Conservation (phyloP, 305 asterid species). For the Fraxinus sp. region DNA sequence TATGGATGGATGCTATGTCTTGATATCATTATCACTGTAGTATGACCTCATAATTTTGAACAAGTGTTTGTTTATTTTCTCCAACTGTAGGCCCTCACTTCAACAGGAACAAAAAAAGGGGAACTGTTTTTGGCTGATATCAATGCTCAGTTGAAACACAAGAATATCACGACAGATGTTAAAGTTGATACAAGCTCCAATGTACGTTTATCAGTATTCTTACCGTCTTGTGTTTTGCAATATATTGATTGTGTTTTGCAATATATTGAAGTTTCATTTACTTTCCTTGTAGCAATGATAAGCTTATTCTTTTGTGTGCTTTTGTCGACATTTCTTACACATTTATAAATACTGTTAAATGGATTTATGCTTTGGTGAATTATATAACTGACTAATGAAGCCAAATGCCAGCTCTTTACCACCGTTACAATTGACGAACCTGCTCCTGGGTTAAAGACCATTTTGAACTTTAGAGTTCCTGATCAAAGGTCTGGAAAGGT, state of each 20-base stretch:
- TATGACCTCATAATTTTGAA: background rate
- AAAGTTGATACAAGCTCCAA: background rate
- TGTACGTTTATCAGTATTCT: background rate
- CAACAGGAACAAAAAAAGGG: background rate
- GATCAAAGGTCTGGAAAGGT: constrained; percentile 25
- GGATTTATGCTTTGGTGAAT: background rate
- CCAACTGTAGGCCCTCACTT: background rate
- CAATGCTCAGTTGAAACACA: background rate
- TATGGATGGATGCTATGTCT: background rate
- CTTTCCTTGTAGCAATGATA: background rate
- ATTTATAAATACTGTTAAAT: background rate
- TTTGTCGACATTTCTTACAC: background rate
- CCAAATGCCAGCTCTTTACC: constrained; percentile 17
- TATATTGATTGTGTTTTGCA: background rate
- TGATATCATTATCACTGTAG: background rate
- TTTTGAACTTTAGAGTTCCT: constrained; percentile 21
- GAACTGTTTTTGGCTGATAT: background rate
- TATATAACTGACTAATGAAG: background rate
- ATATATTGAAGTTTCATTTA: background rate
- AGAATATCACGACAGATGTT: background rate
- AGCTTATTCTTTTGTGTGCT: background rate
- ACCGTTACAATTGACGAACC: constrained; percentile 17
- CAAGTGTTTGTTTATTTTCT: background rate
- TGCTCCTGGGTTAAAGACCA: constrained; percentile 23
- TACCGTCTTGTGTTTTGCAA: background rate